Evolutionary conservation across 441 rosid genomes (phyloP).

Genomic region (Viola pubescens): DNA sequence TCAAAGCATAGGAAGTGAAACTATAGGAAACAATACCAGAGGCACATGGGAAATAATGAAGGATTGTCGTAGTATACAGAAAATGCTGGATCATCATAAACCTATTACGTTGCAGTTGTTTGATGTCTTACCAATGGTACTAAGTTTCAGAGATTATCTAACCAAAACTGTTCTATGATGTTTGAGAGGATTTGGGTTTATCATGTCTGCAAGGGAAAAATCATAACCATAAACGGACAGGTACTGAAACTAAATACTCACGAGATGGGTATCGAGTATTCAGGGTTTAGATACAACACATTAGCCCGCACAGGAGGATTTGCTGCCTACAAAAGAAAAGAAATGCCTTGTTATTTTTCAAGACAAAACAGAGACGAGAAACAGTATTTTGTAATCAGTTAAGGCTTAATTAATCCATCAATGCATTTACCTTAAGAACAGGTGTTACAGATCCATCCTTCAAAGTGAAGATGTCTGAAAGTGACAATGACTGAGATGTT

Average conservation of each 20-base stretch:
- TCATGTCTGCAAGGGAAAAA: not conserved
- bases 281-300: slow-evolving; percentile 60
- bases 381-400: not conserved
- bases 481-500: slow-evolving; percentile 78
- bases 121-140: too few relatives aligned
- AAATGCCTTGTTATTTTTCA: slow-evolving; percentile 7
- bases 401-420: slow-evolving; percentile 4
- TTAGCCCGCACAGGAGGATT: slow-evolving; percentile 91
- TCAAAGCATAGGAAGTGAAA: slow-evolving; percentile 1
- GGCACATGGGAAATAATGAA: too few relatives aligned
- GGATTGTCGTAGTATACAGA: too few relatives aligned
- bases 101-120: too few relatives aligned
- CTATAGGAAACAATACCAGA: not conserved
- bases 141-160: too few relatives aligned
- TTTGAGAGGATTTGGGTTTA: not conserved
- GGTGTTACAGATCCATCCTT: slow-evolving; percentile 62
- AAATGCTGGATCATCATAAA: too few relatives aligned
- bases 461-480: slow-evolving; percentile 67
- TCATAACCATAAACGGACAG: not conserved
- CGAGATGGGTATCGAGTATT: slow-evolving; percentile 68
- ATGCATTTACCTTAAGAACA: slow-evolving; percentile 49
- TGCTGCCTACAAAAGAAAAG: slow-evolving; percentile 46
- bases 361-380: slow-evolving; percentile 2
- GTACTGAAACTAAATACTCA: slow-evolving; percentile 32
- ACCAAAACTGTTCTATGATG: not conserved